phyloP scores from a whole-genome alignment of 208 protist genomes.

The Crithidia sp. region DNA sequence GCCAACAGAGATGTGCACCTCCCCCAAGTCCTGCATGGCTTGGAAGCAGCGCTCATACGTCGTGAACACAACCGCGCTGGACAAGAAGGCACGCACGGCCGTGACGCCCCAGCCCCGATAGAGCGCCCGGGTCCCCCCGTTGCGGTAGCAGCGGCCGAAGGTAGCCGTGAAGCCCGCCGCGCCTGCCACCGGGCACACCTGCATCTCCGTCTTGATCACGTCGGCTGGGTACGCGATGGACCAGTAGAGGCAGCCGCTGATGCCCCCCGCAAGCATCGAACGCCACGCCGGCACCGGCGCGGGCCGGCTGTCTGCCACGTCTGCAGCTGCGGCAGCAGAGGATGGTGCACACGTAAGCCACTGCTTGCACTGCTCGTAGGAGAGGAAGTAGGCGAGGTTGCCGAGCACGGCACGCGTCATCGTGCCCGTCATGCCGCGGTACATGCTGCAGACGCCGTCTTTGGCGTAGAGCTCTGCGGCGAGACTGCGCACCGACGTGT shows the following conservation, averaged over 20 bases:
- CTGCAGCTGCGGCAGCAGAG: constrained; percentile 8
- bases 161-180: constrained; percentile 32
- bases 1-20: not conserved
- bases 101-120: constrained; percentile 76
- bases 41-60: constrained; percentile 42
- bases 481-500: constrained; percentile 19
- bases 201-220: constrained; percentile 84
- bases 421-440: constrained; percentile 64
- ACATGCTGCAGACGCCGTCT: constrained; percentile 54
- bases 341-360: constrained; percentile 35
- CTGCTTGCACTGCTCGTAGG: constrained; percentile 64
- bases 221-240: constrained; percentile 84
- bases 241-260: constrained; percentile 82
- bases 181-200: constrained; percentile 49
- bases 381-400: constrained; percentile 78
- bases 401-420: constrained; percentile 72
- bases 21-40: not conserved
- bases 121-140: constrained; percentile 55
- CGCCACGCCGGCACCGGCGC: constrained; percentile 38
- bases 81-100: constrained; percentile 61
- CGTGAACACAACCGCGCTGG: constrained; percentile 57
- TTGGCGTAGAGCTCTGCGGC: constrained; percentile 3
- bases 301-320: not conserved
- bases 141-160: constrained; percentile 39
- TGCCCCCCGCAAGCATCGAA: constrained; percentile 69